These are phyloP conservation scores for Lippia alba DNA, from an alignment of 305 asterid genomes.

Conservation along the genomic window DNA sequence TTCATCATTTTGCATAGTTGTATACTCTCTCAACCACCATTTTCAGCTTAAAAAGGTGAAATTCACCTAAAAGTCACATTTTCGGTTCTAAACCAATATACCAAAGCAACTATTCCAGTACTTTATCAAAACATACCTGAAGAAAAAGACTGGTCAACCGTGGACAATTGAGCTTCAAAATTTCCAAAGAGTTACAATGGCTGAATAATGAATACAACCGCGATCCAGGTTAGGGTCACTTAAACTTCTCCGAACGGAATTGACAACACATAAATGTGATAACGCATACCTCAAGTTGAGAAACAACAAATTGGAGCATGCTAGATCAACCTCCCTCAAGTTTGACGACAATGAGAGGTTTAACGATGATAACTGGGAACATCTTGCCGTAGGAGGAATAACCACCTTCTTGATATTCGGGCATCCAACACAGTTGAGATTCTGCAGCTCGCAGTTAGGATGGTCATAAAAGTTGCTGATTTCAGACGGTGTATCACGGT, in stretches of 20 bases:
- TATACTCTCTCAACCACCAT: no score
- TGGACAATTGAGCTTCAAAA: conserved; percentile 90
- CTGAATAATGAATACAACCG: conserved; percentile 46
- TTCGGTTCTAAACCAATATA: no score
- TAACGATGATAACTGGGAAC: conserved; percentile 75
- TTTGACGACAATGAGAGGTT: conserved; percentile 89
- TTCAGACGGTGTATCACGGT: conserved; percentile 39
- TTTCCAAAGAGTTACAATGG: conserved; percentile 88
- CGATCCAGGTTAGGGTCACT: conserved; percentile 17
- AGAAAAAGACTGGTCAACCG: conserved; percentile 92
- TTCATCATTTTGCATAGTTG: no score
- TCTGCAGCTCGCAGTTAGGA: conserved; percentile 70
- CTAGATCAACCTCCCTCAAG: conserved; percentile 89
- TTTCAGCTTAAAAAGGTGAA: no score
- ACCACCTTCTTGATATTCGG: conserved; percentile 88
- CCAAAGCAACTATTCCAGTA: no score
- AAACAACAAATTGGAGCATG: conserved; percentile 74
- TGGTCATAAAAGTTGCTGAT: conserved; percentile 39
- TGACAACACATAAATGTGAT: conserved; percentile 24
- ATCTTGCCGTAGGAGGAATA: conserved; percentile 78
- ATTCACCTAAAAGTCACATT: no score
- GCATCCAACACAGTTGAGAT: conserved; percentile 95
- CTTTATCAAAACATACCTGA: conserved; percentile 62
- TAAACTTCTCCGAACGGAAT: not conserved
- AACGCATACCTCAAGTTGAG: conserved; percentile 88